Evolutionary conservation across 2,329 filamentous ascomycete genomes (phyloP), one percentile per base, ranked within the genome.

Genomic region (Colletotrichum limetticola): DNA sequence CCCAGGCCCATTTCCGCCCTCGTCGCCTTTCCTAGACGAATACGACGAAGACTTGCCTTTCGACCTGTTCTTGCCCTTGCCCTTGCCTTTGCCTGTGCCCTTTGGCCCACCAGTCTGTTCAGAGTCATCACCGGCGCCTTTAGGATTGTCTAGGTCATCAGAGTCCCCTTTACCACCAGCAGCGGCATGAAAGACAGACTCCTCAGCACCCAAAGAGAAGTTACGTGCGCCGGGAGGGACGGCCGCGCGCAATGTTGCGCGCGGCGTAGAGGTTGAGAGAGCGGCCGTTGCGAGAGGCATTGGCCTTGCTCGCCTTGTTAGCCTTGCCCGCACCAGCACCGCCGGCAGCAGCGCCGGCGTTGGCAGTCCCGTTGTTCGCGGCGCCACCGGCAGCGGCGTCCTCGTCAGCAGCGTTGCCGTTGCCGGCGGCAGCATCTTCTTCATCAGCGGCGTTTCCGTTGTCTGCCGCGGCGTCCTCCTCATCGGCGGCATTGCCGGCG

Each of bases 391-490:
- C 61, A 0, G 12, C 60, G 24, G 37, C 59, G 6, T 24, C 42
- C 1, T 55, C 26, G n/a, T 52, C 42, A 9, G 14, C 42, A 9
- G 28, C 14, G 24, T 56, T 22, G 30, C 26, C 22, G 32, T 61
- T 61, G 58, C 22, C 26, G 61, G 22, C 26, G 55, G 14, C 26
- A 32, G 12, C 63, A 37, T 19, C 52, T 7, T 49, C 52, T 5
- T 49, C 60, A 30, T 63, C 57, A 5, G 55, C 58, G 32, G 63
- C 32, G 32, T 67, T 67, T 37, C 49, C 60, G 56, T 28, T 58
- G n/a, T 2, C 46, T 5, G 28, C 19, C 2, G 19, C 60, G 2
- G 19, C 42, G 28, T n/a, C 64, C 4, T 32, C 60, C 1, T 55
- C 46, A 11, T 55, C 46, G 9, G 28, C 19, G 58, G 22, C 53